These are phyloP conservation scores for Termitomyces sp. DNA, from an alignment of 768 basidiomycete species.

Conservation along the genomic window DNA sequence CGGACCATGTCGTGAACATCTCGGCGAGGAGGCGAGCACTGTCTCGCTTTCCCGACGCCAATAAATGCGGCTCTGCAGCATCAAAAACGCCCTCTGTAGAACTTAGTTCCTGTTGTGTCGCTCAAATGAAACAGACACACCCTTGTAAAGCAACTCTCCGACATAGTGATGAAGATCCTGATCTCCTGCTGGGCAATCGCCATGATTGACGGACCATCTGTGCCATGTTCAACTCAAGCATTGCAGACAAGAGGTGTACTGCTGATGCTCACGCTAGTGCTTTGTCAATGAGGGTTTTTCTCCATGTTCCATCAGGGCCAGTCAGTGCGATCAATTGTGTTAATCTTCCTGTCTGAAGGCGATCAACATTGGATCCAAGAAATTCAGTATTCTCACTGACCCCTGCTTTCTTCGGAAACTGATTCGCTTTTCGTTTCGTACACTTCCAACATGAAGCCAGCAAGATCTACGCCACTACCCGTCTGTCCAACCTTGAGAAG, in stretches of 20 bases:
- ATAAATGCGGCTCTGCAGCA: constrained; percentile 75
- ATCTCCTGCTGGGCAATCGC: constrained; percentile 84
- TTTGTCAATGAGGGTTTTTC: constrained; percentile 86
- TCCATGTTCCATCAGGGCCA: constrained; percentile 78
- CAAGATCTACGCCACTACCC: constrained; percentile 88
- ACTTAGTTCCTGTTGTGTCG: not conserved
- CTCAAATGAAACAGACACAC: constrained; percentile 29
- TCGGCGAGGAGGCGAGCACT: constrained; percentile 84
- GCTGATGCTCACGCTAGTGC: constrained; percentile 66
- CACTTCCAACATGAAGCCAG: constrained; percentile 75
- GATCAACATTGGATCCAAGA: constrained; percentile 10
- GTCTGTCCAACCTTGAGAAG: constrained; percentile 84
- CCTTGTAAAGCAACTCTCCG: constrained; percentile 85
- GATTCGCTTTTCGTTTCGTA: constrained; percentile 72
- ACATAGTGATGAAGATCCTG: constrained; percentile 85
- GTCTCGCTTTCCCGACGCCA: constrained; percentile 86
- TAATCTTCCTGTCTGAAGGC: constrained; percentile 58
- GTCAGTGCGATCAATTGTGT: constrained; percentile 90
- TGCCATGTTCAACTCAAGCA: constrained; percentile 12
- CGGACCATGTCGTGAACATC: constrained; percentile 81
- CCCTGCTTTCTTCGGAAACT: constrained; percentile 77
- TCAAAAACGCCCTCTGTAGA: constrained; percentile 69
- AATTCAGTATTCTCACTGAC: constrained; percentile 38
- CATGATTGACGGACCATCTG: constrained; percentile 85
- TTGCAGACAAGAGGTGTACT: not conserved